A percentile compares a stretch with the other conserved stretches of the same genome.
Evolutionary conservation across 805 yeast genomes (phyloP).

Genomic region (Nakazawaea peltata): DNA sequence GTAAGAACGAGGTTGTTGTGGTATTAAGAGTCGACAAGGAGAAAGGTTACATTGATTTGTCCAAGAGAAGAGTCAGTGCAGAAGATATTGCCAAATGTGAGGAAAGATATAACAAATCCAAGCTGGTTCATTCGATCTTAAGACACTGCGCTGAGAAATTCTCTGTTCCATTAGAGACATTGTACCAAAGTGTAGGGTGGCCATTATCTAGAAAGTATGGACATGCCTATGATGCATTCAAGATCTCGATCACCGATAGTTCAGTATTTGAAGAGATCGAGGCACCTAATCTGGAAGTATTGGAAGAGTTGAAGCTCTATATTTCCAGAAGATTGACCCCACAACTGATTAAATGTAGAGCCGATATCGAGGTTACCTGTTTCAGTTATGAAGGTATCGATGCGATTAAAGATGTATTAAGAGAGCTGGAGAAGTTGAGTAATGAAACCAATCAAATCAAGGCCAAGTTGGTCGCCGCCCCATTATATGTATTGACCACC

Average conservation of each 20-base stretch:
- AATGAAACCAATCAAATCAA: conserved; percentile 84
- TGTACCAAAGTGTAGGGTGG: conserved; percentile 93
- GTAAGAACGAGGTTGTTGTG: conserved; percentile 96
- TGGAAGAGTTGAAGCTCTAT: conserved; percentile 79
- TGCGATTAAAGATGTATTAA: conserved; percentile 86
- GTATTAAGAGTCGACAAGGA: conserved; percentile 97
- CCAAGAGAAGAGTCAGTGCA: conserved; percentile 96
- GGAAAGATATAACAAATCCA: conserved; percentile 93
- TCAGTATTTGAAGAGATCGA: conserved; percentile 74
- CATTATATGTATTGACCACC: conserved; percentile 87
- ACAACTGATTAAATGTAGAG: conserved; percentile 94
- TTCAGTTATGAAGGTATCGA: conserved; percentile 96
- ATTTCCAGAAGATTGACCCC: conserved; percentile 94
- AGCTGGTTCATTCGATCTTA: conserved; percentile 96
- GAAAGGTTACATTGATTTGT: conserved; percentile 95
- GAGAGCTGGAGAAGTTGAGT: conserved; percentile 77
- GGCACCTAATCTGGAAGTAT: conserved; percentile 65
- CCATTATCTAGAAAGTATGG: conserved; percentile 93
- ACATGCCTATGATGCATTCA: conserved; percentile 96
- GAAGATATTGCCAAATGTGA: conserved; percentile 97
- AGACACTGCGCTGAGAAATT: conserved; percentile 98
- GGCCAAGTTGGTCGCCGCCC: conserved; percentile 96
- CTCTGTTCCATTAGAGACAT: conserved; percentile 73
- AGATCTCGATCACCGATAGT: conserved; percentile 88
- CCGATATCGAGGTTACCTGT: conserved; percentile 97